Conservation (phyloP, 1,284 basidiomycete species). For the Erythrobasidium hasegawianum region DNA sequence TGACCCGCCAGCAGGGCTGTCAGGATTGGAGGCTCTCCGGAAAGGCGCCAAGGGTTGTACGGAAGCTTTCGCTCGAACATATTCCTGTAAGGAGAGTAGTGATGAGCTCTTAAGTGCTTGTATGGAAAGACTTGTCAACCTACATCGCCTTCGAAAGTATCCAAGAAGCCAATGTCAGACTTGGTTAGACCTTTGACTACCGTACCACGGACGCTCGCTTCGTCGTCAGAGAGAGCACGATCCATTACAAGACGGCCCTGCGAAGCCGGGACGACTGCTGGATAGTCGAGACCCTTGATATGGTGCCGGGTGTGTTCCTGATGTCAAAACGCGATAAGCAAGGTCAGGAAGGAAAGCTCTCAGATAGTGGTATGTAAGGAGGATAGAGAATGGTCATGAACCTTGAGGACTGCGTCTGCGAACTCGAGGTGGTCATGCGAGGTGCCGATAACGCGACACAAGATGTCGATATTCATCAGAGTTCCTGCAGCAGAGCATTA, state of each 20-base stretch:
- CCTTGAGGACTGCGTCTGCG: slow-evolving; percentile 57
- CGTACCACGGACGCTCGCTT: slow-evolving; percentile 64
- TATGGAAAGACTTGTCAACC: slow-evolving; percentile 48
- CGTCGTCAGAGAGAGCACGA: slow-evolving; percentile 54
- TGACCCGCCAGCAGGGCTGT: slow-evolving; percentile 19
- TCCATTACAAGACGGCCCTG: slow-evolving; percentile 48
- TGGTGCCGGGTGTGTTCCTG: slow-evolving; percentile 74
- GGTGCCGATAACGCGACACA: slow-evolving; percentile 62
- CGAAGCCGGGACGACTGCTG: slow-evolving; percentile 64
- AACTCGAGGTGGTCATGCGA: slow-evolving; percentile 58
- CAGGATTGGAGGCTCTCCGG: slow-evolving; percentile 7
- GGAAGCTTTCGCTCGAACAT: slow-evolving; percentile 57
- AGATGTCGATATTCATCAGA: slow-evolving; percentile 62
- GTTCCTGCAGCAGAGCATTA: slow-evolving; percentile 16
- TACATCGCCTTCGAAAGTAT: slow-evolving; percentile 75
- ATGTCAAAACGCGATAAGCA: background rate
- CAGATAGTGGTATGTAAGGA: slow-evolving; percentile 37
- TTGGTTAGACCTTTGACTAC: slow-evolving; percentile 63
- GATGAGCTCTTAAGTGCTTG: background rate
- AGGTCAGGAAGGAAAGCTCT: slow-evolving; percentile 16
- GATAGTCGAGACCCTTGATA: slow-evolving; percentile 65
- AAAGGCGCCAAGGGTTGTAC: slow-evolving; percentile 56
- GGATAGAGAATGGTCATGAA: slow-evolving; percentile 48
- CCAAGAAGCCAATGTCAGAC: slow-evolving; percentile 60
- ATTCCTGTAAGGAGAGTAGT: slow-evolving; percentile 65